Conservation (phyloP, 257 asterid genomes). For the Jasminum sambac region DNA sequence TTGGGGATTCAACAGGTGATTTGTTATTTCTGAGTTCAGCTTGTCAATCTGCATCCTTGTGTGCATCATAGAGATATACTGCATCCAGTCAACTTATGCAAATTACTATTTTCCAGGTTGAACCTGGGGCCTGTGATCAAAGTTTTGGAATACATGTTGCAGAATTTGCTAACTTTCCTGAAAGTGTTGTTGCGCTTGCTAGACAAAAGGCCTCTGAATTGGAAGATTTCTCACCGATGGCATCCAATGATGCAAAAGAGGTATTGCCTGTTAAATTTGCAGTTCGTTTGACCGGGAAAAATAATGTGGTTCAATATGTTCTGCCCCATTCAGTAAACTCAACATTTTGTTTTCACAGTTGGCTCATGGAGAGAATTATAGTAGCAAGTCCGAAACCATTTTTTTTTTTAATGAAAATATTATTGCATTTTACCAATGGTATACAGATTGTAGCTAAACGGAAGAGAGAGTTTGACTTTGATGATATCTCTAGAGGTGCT, state of each 20-base stretch:
- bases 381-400: background rate
- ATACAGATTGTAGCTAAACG: slow-evolving; percentile 60
- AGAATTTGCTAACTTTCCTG: slow-evolving; percentile 96
- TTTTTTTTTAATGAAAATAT: background rate
- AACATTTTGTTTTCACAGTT: background rate
- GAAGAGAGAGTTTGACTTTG: slow-evolving; percentile 60
- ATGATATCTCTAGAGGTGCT: slow-evolving; percentile 61
- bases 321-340: background rate
- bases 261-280: slow-evolving; percentile 32
- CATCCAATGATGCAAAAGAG: slow-evolving; percentile 49
- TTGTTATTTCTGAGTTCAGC: slow-evolving; percentile 1
- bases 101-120: slow-evolving; percentile 56
- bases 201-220: slow-evolving; percentile 92
- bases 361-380: background rate
- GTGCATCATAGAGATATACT: background rate
- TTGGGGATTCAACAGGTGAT: background rate
- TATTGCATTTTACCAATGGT: slow-evolving; percentile 4
- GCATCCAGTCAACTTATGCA: background rate
- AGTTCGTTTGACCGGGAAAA: slow-evolving; percentile 9
- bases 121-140: slow-evolving; percentile 96
- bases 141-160: slow-evolving; percentile 99
- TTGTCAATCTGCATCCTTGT: slow-evolving; percentile 16
- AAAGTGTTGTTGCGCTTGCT: slow-evolving; percentile 84
- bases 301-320: slow-evolving; percentile 11
- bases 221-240: slow-evolving; percentile 81